A percentile compares a stretch with the other conserved stretches of the same genome.
Conservation (phyloP, 139 green algal genomes). For the Chlorella sp. region DNA sequence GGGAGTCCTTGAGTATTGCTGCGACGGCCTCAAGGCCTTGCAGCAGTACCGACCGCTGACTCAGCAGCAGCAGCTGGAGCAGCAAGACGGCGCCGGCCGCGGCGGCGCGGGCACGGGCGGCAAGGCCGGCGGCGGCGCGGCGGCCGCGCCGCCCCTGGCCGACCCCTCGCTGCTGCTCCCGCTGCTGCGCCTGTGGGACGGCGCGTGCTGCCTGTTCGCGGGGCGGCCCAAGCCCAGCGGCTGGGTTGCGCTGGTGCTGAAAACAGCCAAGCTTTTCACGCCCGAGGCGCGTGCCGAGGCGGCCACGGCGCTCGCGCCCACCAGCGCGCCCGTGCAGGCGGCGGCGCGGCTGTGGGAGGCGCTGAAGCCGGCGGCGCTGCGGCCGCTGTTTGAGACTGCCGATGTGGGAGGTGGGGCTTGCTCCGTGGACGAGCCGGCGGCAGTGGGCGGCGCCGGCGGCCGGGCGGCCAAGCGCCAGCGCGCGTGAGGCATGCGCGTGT, state of each 20-base stretch:
- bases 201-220: constrained; percentile 28
- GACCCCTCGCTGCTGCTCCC: not conserved
- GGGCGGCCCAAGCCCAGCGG: constrained; percentile 32
- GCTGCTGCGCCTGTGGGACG: constrained; percentile 44
- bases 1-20: constrained; percentile 27
- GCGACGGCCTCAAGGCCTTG: constrained; percentile 17
- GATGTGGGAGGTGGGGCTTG: constrained; percentile 13
- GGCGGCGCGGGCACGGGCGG: too few species aligned
- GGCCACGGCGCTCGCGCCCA: not conserved
- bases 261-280: constrained; percentile 31
- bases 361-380: constrained; percentile 17
- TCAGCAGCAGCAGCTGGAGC: too few species aligned
- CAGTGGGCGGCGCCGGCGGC: not conserved
- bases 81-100: too few species aligned
- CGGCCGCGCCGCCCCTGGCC: not conserved
- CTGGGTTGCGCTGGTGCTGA: constrained; percentile 38
- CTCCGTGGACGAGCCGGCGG: not conserved
- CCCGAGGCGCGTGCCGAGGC: constrained; percentile 12
- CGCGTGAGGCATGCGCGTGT: not conserved
- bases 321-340: constrained; percentile 9
- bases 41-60: too few species aligned
- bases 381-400: constrained; percentile 24
- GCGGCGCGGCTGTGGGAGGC: constrained; percentile 9
- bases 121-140: too few species aligned
- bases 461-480: constrained; percentile 15